These are phyloP conservation scores for Eucalyptus shirleyi DNA, from an alignment of 345 rosid species.

Conservation along the genomic window DNA sequence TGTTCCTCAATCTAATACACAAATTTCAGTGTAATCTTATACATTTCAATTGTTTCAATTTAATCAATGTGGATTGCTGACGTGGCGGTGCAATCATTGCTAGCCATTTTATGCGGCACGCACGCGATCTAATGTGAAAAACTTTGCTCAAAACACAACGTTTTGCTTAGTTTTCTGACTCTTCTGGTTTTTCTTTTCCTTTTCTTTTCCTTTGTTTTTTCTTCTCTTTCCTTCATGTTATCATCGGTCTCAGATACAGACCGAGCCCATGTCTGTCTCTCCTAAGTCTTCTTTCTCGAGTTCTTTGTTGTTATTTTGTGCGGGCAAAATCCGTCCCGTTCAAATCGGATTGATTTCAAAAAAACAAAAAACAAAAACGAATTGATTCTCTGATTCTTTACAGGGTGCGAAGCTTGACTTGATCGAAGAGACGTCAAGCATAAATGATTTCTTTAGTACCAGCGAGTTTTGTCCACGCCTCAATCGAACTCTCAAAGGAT, in stretches of 20 bases:
- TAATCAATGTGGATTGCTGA: not conserved
- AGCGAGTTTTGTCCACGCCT: not conserved
- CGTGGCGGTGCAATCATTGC: accelerated
- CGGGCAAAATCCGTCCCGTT: not conserved
- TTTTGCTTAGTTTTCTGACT: not conserved
- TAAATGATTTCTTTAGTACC: not conserved
- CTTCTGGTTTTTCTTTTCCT: not conserved
- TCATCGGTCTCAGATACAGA: not conserved
- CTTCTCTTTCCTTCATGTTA: not conserved
- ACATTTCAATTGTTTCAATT: no score
- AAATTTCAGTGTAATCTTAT: no score
- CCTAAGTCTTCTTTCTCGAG: not conserved
- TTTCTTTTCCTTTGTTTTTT: no score
- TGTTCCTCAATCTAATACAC: no score
- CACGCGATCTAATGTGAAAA: accelerated
- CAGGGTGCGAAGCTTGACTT: not conserved
- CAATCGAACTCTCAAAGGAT: not conserved
- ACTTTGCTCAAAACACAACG: not conserved
- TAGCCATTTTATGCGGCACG: accelerated
- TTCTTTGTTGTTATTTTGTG: not conserved
- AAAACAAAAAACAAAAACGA: not conserved
- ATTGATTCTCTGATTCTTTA: not conserved
- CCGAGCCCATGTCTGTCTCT: not conserved
- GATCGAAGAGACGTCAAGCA: not conserved
- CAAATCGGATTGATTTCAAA: not conserved